Conservation (phyloP, 202 grass and related monocot genomes). For the Carex arenaria region DNA sequence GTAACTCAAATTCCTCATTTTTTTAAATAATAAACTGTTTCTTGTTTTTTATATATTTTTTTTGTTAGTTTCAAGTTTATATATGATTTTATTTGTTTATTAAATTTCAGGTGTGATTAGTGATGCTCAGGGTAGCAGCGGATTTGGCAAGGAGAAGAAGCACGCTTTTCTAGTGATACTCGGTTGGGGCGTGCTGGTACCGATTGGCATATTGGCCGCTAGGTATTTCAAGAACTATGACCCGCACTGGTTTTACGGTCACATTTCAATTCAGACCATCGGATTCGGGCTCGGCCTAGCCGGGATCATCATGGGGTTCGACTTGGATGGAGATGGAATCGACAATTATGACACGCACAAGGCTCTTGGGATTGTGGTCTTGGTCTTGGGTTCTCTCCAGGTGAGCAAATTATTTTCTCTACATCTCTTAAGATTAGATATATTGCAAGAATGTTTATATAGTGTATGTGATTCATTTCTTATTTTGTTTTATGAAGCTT, state of each 20-base stretch:
- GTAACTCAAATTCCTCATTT: not conserved
- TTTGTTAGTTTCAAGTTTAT: not conserved
- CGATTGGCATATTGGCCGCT: constrained; percentile 53
- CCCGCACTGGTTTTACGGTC: constrained; percentile 69
- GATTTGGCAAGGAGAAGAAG: constrained; percentile 20
- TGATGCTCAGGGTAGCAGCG: not conserved
- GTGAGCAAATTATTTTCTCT: constrained; percentile 21
- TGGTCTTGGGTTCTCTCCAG: constrained; percentile 58
- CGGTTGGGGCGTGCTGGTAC: constrained; percentile 78
- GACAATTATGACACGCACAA: constrained; percentile 54
- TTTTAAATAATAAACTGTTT: not conserved
- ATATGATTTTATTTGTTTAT: not conserved
- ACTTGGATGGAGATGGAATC: constrained; percentile 36
- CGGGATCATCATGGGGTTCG: constrained; percentile 58
- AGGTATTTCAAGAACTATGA: constrained; percentile 69
- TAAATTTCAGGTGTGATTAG: not conserved
- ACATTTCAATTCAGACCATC: constrained; percentile 47
- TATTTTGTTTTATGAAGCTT: not conserved
- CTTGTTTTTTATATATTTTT: not conserved
- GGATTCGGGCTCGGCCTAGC: constrained; percentile 48
- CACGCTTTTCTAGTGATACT: constrained; percentile 64
- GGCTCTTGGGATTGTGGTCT: constrained; percentile 55
- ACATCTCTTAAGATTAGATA: not conserved
- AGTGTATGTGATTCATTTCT: not conserved
- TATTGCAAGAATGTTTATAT: not conserved